Conservation (phyloP, 352 stramenopile species). For the Globisporangium alternatum region DNA sequence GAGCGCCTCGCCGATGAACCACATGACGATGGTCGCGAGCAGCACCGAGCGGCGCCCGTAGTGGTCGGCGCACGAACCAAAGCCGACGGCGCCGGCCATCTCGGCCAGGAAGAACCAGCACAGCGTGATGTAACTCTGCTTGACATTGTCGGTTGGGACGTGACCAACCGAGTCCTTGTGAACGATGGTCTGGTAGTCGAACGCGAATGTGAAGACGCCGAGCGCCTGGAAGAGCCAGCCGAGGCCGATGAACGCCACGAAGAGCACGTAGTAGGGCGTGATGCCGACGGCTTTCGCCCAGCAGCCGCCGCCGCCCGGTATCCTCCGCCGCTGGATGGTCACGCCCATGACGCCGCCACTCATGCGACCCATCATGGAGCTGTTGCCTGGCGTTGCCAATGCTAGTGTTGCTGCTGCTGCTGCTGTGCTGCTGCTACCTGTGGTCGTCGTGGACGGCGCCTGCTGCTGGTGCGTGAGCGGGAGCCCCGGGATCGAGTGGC, state of each 20-base stretch:
- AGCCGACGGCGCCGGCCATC: slow-evolving; percentile 41
- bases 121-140: slow-evolving; percentile 25
- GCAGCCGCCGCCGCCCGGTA: slow-evolving; percentile 5
- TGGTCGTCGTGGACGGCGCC: neutral
- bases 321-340: slow-evolving; percentile 22
- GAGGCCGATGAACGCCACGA: slow-evolving; percentile 44
- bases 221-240: slow-evolving; percentile 46
- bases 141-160: neutral
- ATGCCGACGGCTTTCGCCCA: slow-evolving; percentile 34
- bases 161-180: neutral
- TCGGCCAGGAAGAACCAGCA: slow-evolving; percentile 43
- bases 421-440: neutral
- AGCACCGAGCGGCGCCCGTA: slow-evolving; percentile 48
- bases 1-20: slow-evolving; percentile 39
- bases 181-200: slow-evolving; percentile 15
- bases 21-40: slow-evolving; percentile 33
- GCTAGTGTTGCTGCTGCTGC: neutral
- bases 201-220: slow-evolving; percentile 26
- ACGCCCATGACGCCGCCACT: slow-evolving; percentile 13
- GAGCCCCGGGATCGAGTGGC: slow-evolving; percentile 10
- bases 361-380: slow-evolving; percentile 1
- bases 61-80: slow-evolving; percentile 58
- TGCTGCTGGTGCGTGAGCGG: neutral
- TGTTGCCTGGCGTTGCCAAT: neutral
- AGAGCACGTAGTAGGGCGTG: slow-evolving; percentile 41